Base-by-base conservation (phyloP, 352 stramenopile genomes). In the Phytophthora quininea region DNA sequence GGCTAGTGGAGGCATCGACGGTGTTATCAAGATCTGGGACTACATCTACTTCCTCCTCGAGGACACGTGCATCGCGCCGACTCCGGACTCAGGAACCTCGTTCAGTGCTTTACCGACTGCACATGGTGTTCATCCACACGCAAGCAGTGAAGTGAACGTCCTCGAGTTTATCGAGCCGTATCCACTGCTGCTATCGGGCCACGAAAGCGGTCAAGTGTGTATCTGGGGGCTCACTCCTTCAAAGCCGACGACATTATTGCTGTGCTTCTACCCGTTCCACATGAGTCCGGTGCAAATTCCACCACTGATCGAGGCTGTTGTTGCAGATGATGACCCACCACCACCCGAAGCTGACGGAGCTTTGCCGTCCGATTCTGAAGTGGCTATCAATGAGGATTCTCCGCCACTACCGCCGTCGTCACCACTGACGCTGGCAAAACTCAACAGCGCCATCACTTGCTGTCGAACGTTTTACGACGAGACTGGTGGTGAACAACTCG, bases 11-110 rank as follows among this genome's bases (percentile, higher is more conserved):
- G 79, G 79, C 11, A 79, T 75, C 0, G 84, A 93, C 32, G 84
- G 83, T 9, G 42, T 51, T 10, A 87, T 95, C 54, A 92, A 95
- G 58, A 82, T 95, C n/a, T 95, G 86, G 86, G 86, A 95, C 68
- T 93, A 93, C 49, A 80, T 94, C 51, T 94, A 90, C 53, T 94
- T 94, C 42, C 62, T 94, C 14, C 77, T 93, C 0, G 86, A 94
- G 48, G 82, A 93, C 32, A 77, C 65, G 24, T 89, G 83, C 48
- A 67, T 50, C 0, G 52, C 68, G 29, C 58, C 60, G 2, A 1
- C 51, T 24, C 55, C 62, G 47, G 37, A 24, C 31, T 67, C 30
- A 61, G 58, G 43, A 1, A 33, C 50, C 11, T 70, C 61, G 1
- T 74, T 70, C 31, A 58, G 62, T 19, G 3, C 67, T 45, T 54